Conservation (phyloP, 495 filamentous ascomycete genomes). For the Penicillium coprophilum region DNA sequence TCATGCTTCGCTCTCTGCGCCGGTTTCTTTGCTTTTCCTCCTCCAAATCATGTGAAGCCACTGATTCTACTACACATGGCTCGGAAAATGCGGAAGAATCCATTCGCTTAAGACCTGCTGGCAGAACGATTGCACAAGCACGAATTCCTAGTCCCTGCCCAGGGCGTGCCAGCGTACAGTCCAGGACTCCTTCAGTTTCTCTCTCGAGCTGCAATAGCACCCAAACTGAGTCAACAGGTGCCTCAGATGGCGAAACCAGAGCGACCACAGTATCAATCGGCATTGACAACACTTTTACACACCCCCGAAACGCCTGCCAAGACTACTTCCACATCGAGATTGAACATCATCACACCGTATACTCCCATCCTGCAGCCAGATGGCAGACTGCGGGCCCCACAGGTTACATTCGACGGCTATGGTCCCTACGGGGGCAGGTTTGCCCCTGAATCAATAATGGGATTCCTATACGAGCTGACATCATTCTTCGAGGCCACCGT, state of each 20-base stretch:
- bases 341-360: constrained; percentile 22
- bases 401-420: constrained; percentile 28
- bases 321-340: constrained; percentile 5
- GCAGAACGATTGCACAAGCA: background rate
- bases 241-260: constrained; percentile 20
- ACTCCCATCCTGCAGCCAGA: constrained; percentile 27
- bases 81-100: background rate
- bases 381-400: constrained; percentile 26
- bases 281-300: constrained; percentile 17
- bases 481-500: constrained; percentile 30
- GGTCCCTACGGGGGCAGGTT: constrained; percentile 37
- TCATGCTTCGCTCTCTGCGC: constrained; percentile 20
- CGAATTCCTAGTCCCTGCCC: constrained; percentile 6
- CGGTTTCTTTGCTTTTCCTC: constrained; percentile 23
- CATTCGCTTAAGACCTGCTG: constrained; percentile 9
- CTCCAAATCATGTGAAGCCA: background rate
- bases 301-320: constrained; percentile 13
- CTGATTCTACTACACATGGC: background rate
- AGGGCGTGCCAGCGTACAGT: background rate
- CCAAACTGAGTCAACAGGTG: constrained; percentile 5
- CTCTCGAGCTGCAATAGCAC: constrained; percentile 11
- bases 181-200: background rate
- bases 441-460: constrained; percentile 35
- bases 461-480: constrained; percentile 32
- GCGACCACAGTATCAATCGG: constrained; percentile 18